Percentiles rank a stretch among this genome's conserved stretches.
Evolutionary conservation across 768 basidiomycete species (phyloP).

Genomic region (Rhodosporidiobolus odoratus): DNA sequence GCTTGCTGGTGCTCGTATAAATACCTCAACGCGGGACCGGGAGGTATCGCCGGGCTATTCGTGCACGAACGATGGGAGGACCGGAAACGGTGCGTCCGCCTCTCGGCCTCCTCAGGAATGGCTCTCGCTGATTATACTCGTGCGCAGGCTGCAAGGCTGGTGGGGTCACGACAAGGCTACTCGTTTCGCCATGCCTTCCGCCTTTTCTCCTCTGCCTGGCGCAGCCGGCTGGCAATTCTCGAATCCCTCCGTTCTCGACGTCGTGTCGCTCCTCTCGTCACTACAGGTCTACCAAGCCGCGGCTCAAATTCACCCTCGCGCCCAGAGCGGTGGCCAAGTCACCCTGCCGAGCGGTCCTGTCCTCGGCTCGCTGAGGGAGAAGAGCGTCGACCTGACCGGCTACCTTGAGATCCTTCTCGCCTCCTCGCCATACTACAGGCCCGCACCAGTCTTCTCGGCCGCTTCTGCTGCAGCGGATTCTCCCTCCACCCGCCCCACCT

Average conservation of each 20-base stretch:
- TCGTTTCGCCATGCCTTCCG: conserved; percentile 82
- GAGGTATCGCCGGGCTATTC: conserved; percentile 91
- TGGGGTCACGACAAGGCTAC: conserved; percentile 89
- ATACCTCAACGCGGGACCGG: conserved; percentile 93
- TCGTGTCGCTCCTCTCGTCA: conserved; percentile 75
- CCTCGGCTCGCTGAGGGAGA: conserved; percentile 59
- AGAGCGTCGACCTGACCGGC: conserved; percentile 65
- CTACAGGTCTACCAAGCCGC: conserved; percentile 71
- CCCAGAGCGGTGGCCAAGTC: not conserved
- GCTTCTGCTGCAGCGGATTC: not conserved
- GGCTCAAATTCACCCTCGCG: conserved; percentile 54
- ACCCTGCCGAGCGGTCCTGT: not conserved
- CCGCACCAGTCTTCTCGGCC: conserved; percentile 44
- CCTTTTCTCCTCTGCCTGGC: conserved; percentile 75
- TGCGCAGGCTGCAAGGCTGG: conserved; percentile 82
- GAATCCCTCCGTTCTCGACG: conserved; percentile 76
- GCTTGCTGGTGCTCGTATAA: conserved; percentile 98
- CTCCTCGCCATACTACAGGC: conserved; percentile 61
- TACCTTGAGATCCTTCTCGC: conserved; percentile 54
- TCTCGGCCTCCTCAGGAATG: too few species aligned
- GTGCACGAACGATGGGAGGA: conserved; percentile 57
- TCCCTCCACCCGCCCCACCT: conserved; percentile 48
- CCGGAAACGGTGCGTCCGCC: conserved; percentile 16
- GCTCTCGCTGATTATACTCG: not conserved
- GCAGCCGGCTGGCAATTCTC: conserved; percentile 96